Evolutionary conservation across 345 rosid genomes (phyloP).

Genomic region (Arabidopsis thaliana): DNA sequence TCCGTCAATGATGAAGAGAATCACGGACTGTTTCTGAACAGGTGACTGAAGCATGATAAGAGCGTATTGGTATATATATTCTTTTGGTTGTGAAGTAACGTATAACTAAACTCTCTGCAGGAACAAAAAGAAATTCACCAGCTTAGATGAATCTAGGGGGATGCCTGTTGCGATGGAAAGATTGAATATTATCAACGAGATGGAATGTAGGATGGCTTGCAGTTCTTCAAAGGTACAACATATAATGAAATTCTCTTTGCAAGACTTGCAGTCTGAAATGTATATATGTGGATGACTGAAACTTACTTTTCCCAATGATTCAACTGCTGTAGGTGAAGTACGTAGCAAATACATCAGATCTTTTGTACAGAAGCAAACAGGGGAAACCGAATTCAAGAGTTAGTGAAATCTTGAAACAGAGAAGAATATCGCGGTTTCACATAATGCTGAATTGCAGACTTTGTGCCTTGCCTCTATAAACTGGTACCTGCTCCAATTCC

Average conservation of each 20-base stretch:
- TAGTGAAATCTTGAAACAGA: slow-evolving; percentile 39
- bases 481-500: slow-evolving; percentile 13
- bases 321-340: slow-evolving; percentile 70
- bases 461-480: slow-evolving; percentile 21
- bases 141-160: slow-evolving; percentile 49
- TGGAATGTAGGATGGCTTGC: slow-evolving; percentile 83
- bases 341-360: slow-evolving; percentile 83
- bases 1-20: slow-evolving; percentile 66
- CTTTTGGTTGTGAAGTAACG: slow-evolving; percentile 12
- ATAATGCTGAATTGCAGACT: slow-evolving; percentile 39
- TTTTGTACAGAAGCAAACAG: slow-evolving; percentile 62
- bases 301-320: slow-evolving; percentile 29
- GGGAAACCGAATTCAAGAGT: slow-evolving; percentile 32
- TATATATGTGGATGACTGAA: slow-evolving; percentile 12
- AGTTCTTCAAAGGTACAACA: slow-evolving; percentile 80
- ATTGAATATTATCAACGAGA: slow-evolving; percentile 64
- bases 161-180: slow-evolving; percentile 60
- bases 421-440: slow-evolving; percentile 42
- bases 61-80: slow-evolving; percentile 21
- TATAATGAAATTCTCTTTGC: neutral
- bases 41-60: slow-evolving; percentile 51
- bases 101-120: slow-evolving; percentile 54
- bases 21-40: slow-evolving; percentile 70
- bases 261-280: slow-evolving; percentile 10
- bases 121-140: slow-evolving; percentile 55